phyloP scores from a whole-genome alignment of 202 grass and related monocot genomes.

The Panicum virgatum region DNA sequence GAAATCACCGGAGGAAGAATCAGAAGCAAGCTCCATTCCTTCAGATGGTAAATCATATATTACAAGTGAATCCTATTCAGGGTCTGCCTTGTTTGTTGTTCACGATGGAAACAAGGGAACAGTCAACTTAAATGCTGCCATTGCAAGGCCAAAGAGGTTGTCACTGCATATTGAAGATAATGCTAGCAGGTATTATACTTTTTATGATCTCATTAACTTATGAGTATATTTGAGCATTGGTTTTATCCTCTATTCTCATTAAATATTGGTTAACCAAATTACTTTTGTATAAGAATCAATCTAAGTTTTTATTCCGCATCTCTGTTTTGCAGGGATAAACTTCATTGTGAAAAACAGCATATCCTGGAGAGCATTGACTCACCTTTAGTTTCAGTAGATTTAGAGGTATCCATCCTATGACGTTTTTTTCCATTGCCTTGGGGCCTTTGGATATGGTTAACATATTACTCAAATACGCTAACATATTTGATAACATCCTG shows the following conservation, averaged over 20 bases:
- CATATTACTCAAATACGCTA: too few relatives aligned
- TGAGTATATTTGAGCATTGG: conserved; percentile 12
- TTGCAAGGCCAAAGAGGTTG: conserved; percentile 33
- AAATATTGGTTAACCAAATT: conserved; percentile 14
- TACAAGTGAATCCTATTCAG: conserved; percentile 70
- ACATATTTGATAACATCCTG: too few relatives aligned
- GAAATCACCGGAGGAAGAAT: conserved; percentile 83
- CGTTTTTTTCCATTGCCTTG: too few relatives aligned
- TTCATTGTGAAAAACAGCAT: conserved; percentile 51
- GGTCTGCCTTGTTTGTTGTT: conserved; percentile 45
- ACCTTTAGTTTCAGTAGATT: conserved; percentile 56
- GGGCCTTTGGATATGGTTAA: too few relatives aligned
- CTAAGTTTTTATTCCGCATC: conserved; percentile 9
- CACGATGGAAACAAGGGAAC: conserved; percentile 54
- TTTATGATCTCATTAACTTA: conserved; percentile 9
- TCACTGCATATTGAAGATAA: conserved; percentile 24
- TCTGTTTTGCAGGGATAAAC: conserved; percentile 63
- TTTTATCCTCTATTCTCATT: conserved; percentile 4
- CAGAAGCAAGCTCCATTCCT: conserved; percentile 87
- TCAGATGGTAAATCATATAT: conserved; percentile 60
- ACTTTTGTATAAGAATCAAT: conserved; percentile 1
- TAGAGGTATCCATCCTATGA: conserved; percentile 60
- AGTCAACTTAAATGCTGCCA: conserved; percentile 45
- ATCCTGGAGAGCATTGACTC: conserved; percentile 59
- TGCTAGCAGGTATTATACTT: conserved; percentile 58